phyloP scores from a whole-genome alignment of 441 rosid genomes.

The California macrophylla region DNA sequence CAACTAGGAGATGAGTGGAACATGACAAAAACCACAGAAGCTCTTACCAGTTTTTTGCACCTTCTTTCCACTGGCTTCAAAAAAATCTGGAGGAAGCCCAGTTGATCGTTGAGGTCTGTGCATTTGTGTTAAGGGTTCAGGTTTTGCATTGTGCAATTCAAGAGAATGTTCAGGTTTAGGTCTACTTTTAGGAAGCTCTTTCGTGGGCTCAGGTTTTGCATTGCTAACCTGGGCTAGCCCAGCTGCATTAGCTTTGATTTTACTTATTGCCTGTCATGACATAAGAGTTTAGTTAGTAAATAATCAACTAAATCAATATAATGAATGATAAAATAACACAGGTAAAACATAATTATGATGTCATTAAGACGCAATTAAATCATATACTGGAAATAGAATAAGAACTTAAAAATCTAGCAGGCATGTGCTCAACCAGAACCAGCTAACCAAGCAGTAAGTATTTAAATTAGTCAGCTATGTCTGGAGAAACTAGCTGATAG shows the following conservation, averaged over 20 bases:
- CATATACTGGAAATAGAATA: neutral
- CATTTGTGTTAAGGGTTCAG: slow-evolving; percentile 24
- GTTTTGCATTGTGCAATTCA: slow-evolving; percentile 20
- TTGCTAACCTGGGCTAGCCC: slow-evolving; percentile 22
- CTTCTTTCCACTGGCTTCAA: slow-evolving; percentile 36
- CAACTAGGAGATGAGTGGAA: neutral
- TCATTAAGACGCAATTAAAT: neutral
- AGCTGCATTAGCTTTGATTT: slow-evolving; percentile 55
- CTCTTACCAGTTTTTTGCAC: slow-evolving; percentile 37
- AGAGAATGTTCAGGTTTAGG: slow-evolving; percentile 20
- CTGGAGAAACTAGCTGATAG: neutral
- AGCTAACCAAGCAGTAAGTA: neutral
- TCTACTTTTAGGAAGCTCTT: slow-evolving; percentile 8
- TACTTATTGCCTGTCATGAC: slow-evolving; percentile 49
- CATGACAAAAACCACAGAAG: neutral
- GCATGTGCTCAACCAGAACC: neutral
- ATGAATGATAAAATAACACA: neutral
- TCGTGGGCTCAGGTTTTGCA: slow-evolving; percentile 15
- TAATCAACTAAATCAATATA: neutral
- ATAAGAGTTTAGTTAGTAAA: slow-evolving; percentile 17
- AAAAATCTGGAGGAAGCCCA: slow-evolving; percentile 51
- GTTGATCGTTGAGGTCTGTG: slow-evolving; percentile 35
- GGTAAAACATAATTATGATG: neutral
- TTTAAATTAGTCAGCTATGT: neutral
- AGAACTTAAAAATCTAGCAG: neutral